phyloP scores from a whole-genome alignment of 331 rosid genomes.

The Malus hybrid region DNA sequence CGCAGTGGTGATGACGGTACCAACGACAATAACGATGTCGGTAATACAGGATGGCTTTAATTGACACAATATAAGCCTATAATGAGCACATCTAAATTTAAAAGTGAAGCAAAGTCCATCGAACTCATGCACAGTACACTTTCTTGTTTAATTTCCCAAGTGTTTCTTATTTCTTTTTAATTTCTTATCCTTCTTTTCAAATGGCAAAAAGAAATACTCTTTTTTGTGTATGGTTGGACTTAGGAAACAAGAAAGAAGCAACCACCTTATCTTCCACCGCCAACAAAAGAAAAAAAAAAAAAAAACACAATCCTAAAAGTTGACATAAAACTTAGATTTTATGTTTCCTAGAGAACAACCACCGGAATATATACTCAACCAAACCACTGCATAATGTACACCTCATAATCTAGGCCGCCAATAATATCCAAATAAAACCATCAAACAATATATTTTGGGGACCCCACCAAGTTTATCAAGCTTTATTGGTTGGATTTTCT shows the following conservation, averaged over 20 bases:
- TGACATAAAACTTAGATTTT: neutral
- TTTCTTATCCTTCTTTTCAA: no score
- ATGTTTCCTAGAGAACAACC: conserved; percentile 12
- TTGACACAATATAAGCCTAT: no score
- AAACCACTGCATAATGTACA: neutral
- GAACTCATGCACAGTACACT: no score
- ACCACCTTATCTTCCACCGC: neutral
- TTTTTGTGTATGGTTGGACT: neutral
- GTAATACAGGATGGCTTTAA: no score
- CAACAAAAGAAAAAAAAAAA: neutral
- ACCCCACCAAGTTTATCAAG: neutral
- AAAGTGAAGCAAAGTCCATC: no score
- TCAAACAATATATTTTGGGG: neutral
- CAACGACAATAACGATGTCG: no score
- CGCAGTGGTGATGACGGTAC: no score
- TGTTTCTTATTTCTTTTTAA: no score
- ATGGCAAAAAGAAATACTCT: no score
- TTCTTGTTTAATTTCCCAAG: no score
- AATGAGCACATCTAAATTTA: no score
- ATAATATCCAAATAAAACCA: neutral
- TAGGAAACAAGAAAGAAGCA: neutral
- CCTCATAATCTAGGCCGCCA: neutral
- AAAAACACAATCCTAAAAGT: neutral
- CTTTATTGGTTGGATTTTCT: neutral
- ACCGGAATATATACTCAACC: neutral